Evolutionary conservation across 2,329 filamentous ascomycete genomes (phyloP).

Genomic region (Fusarium agapanthi): DNA sequence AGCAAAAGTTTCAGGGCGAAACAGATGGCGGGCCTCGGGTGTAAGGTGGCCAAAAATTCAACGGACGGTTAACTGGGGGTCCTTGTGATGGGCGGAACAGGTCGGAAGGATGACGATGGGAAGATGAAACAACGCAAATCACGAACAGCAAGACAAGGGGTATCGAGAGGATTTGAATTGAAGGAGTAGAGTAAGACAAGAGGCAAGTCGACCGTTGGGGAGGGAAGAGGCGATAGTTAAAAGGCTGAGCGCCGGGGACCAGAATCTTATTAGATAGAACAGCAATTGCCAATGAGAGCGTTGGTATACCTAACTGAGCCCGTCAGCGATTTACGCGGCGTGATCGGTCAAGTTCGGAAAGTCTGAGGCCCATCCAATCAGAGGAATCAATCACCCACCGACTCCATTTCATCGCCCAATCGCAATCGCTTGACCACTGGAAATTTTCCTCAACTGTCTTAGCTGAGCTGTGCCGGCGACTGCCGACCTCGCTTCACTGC

Average conservation of each 20-base stretch:
- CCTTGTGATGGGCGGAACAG: slow-evolving; percentile 32
- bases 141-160: slow-evolving; percentile 10
- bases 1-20: slow-evolving; percentile 6
- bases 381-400: neutral
- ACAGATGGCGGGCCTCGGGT: neutral
- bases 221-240: slow-evolving; percentile 1
- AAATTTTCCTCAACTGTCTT: slow-evolving; percentile 15
- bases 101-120: slow-evolving; percentile 20
- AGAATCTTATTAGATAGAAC: neutral
- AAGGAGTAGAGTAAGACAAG: neutral
- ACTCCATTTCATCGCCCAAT: slow-evolving; percentile 17
- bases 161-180: neutral
- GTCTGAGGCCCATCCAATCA: slow-evolving; percentile 14
- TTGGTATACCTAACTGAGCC: slow-evolving; percentile 28
- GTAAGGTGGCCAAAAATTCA: slow-evolving; percentile 38
- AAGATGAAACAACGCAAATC: slow-evolving; percentile 5
- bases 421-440: slow-evolving; percentile 16
- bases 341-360: slow-evolving; percentile 42
- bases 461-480: slow-evolving; percentile 23
- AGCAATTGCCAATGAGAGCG: slow-evolving; percentile 39
- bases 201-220: neutral
- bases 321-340: slow-evolving; percentile 25
- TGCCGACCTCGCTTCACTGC: slow-evolving; percentile 2
- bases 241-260: slow-evolving; percentile 1
- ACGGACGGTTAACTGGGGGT: slow-evolving; percentile 1